phyloP scores from a whole-genome alignment of 1,139 yeast species.

The Nematodospora anomalae region DNA sequence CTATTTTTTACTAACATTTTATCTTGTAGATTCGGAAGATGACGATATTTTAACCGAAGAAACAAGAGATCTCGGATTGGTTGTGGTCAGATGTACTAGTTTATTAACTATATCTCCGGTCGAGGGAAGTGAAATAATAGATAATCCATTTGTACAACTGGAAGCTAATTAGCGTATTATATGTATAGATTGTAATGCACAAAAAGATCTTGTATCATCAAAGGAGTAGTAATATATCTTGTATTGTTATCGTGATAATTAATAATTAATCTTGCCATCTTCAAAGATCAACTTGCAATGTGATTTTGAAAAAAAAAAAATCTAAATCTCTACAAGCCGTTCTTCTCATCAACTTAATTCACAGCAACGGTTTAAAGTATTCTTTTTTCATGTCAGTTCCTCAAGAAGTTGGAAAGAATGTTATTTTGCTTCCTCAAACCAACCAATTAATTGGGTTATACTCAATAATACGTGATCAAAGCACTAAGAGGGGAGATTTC shows the following conservation, averaged over 20 bases:
- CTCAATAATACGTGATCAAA: slow-evolving; percentile 82
- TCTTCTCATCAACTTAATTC: no score
- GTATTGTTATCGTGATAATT: not conserved
- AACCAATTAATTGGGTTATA: slow-evolving; percentile 85
- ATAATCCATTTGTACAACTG: slow-evolving; percentile 57
- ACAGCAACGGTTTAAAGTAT: no score
- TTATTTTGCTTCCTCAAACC: slow-evolving; percentile 76
- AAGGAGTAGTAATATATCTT: not conserved
- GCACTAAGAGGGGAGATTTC: slow-evolving; percentile 83
- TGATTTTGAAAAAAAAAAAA: no score
- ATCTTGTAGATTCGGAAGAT: slow-evolving; percentile 60
- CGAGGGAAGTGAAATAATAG: slow-evolving; percentile 78
- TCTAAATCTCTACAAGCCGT: no score
- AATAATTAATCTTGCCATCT: not conserved
- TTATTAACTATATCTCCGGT: slow-evolving; percentile 80
- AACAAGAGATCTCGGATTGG: slow-evolving; percentile 69
- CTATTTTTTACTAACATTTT: slow-evolving; percentile 15
- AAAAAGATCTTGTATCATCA: not conserved
- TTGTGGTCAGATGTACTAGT: slow-evolving; percentile 85
- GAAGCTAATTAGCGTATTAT: slow-evolving; percentile 10
- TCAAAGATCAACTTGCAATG: not conserved
- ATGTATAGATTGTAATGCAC: not conserved
- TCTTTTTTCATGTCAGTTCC: slow-evolving; percentile 21
- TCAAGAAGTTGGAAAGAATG: slow-evolving; percentile 45
- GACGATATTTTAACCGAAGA: slow-evolving; percentile 46